Evolutionary conservation across 2,329 filamentous ascomycete species (phyloP), one percentile per base, ranked within the genome.

Genomic region (Zymoseptoria brevis): DNA sequence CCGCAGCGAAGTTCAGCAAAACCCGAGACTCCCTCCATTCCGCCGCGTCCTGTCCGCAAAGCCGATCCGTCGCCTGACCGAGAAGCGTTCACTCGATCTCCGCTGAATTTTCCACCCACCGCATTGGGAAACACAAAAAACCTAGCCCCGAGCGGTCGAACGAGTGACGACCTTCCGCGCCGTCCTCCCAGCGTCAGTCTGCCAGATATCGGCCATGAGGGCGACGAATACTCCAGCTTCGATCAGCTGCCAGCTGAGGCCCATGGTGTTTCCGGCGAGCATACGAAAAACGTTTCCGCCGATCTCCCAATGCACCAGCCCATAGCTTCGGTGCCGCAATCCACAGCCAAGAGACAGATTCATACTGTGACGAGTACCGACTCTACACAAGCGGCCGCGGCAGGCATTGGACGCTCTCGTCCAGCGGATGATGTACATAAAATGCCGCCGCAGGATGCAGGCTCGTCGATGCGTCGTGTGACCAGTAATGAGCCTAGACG

Each of bases 221-320:
- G 93, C 63, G 85, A 81, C 66, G 93, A 96, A 76, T 96, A 96
- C 75, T 89, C 84, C 56, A 87, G 83, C 68, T 77, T 84, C 55
- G 69, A 73, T 54, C 74, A 76, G 63, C 72, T 75, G 64, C 70
- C 69, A 11, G n/a, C 65, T n/a, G 70, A 71, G 53, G 69, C 69
- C 2, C 64, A 68, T 51, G 61, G 57, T 24, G 71, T 73, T 50
- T 53, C 56, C 54, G 70, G 62, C 21, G 64, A 67, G 56, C 78
- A 66, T 76, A 81, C 70, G 62, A 85, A 89, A 69, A 90, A 87
- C 67, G 80, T 96, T 58, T 87, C 84, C 65, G 85, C 87, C 59
- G 89, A 96, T 70, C 77, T 96, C 68, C 88, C 94, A 74, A 83
- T 97, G 60, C 85, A 96, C 75, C 91, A 92, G 60, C 93, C 93